A percentile compares a stretch with the other conserved stretches of the same genome.
Evolutionary conservation across 768 basidiomycete species (phyloP).

Genomic region (Leccinellum luteum): DNA sequence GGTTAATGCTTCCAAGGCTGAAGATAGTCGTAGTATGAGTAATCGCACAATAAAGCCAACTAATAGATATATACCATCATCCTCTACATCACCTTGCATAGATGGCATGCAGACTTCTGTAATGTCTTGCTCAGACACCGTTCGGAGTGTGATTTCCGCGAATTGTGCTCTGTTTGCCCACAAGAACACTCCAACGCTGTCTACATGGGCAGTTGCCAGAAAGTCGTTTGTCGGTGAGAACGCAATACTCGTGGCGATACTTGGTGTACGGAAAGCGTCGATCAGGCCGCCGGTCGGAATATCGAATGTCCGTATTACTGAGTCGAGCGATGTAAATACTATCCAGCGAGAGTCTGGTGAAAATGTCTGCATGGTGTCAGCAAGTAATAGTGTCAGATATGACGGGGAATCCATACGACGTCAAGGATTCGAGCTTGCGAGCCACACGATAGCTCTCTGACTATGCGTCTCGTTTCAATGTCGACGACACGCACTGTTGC

Average conservation of each 20-base stretch:
- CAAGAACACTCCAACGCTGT: conserved; percentile 91
- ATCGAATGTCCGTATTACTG: conserved; percentile 92
- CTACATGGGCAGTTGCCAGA: conserved; percentile 91
- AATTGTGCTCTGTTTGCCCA: conserved; percentile 99
- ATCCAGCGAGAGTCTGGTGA: conserved; percentile 96
- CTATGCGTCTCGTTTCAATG: conserved; percentile 83
- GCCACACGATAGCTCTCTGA: conserved; percentile 79
- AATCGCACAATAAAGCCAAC: not conserved
- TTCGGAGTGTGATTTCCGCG: conserved; percentile 75
- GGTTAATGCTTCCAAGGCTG: conserved; percentile 74
- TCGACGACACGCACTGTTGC: conserved; percentile 82
- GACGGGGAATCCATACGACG: conserved; percentile 51
- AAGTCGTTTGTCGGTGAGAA: conserved; percentile 97
- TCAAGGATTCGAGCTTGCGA: conserved; percentile 87
- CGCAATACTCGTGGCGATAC: conserved; percentile 83
- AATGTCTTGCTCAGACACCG: conserved; percentile 74
- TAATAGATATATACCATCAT: conserved; percentile 57
- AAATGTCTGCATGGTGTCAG: conserved; percentile 61
- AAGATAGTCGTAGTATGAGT: conserved; percentile 8
- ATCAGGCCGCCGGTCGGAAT: conserved; percentile 91
- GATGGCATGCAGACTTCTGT: conserved; percentile 72
- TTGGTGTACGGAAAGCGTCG: conserved; percentile 85
- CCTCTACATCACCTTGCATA: conserved; percentile 78
- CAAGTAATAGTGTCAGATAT: not conserved
- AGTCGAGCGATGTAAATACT: conserved; percentile 83